phyloP scores from a whole-genome alignment of 768 basidiomycete genomes.

The Psilocybe sp. region DNA sequence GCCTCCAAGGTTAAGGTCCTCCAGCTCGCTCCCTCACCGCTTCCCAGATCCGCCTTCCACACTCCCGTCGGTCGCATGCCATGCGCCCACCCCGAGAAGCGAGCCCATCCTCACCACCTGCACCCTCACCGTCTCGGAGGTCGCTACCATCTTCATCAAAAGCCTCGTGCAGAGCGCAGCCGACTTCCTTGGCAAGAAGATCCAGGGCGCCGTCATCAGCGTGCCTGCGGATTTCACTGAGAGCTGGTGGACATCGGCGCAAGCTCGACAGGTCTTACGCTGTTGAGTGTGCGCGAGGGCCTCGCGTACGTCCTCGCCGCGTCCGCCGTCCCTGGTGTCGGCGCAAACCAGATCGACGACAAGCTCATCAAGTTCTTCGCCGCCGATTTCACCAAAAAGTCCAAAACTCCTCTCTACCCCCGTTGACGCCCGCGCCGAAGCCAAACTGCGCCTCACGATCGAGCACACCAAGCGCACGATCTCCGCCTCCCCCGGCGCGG shows the following conservation, averaged over 20 bases:
- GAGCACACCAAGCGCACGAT: constrained; percentile 95
- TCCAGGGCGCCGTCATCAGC: constrained; percentile 80
- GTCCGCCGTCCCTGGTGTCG: constrained; percentile 43
- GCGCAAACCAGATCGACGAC: constrained; percentile 75
- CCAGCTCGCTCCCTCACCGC: constrained; percentile 70
- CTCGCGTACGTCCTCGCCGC: constrained; percentile 64
- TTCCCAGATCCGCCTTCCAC: constrained; percentile 48
- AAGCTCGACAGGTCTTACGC: constrained; percentile 64
- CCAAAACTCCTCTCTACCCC: constrained; percentile 55
- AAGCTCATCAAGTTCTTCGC: constrained; percentile 89
- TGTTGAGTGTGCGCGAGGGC: constrained; percentile 76
- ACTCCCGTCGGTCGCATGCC: constrained; percentile 69
- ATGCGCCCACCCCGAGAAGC: constrained; percentile 67
- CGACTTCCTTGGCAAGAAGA: constrained; percentile 82
- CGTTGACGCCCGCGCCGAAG: constrained; percentile 77
- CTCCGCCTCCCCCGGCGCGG: constrained; percentile 81
- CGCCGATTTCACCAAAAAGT: constrained; percentile 97
- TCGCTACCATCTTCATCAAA: constrained; percentile 78
- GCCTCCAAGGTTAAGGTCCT: constrained; percentile 85
- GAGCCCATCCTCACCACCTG: constrained; percentile 67
- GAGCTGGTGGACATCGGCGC: constrained; percentile 75
- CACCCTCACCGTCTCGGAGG: constrained; percentile 79
- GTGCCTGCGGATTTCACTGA: constrained; percentile 76
- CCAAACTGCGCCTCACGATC: constrained; percentile 89
- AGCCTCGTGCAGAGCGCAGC: constrained; percentile 84